A percentile compares a stretch with the other conserved stretches of the same genome.
These are phyloP conservation scores for Trichoderma koningii DNA, from an alignment of 2,329 filamentous ascomycete species.

Conservation along the genomic window DNA sequence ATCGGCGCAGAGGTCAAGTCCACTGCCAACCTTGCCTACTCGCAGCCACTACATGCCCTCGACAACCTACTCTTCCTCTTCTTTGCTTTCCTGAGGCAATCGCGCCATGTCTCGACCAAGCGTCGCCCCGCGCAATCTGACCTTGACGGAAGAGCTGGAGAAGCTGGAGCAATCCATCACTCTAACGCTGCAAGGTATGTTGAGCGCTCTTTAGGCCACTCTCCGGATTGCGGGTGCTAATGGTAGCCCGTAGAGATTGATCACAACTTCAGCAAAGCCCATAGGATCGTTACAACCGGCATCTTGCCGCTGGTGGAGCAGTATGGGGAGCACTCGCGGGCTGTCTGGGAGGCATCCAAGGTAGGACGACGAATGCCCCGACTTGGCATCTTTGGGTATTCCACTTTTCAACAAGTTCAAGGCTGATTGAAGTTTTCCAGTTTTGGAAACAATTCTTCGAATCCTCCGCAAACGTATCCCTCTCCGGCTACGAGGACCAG, in stretches of 20 bases:
- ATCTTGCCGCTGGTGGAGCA: constrained; percentile 93
- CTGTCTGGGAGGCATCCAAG: constrained; percentile 97
- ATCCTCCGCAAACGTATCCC: constrained; percentile 92
- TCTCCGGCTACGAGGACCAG: constrained; percentile 90
- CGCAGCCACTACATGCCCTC: not conserved
- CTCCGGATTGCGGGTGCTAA: not conserved
- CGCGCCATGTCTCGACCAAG: constrained; percentile 53
- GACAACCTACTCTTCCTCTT: not conserved
- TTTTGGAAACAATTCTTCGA: constrained; percentile 99
- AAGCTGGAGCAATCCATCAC: constrained; percentile 96
- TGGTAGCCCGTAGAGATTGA: constrained; percentile 74
- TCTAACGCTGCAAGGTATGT: constrained; percentile 80
- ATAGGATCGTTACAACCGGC: constrained; percentile 91
- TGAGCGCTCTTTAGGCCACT: not conserved
- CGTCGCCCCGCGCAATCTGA: constrained; percentile 59
- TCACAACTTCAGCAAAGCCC: constrained; percentile 94
- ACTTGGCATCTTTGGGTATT: no score
- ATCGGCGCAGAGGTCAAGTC: not conserved
- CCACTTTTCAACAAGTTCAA: no score
- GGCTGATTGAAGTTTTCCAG: constrained; percentile 45
- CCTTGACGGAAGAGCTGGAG: constrained; percentile 92
- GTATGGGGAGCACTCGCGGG: constrained; percentile 88
- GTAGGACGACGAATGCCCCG: constrained; percentile 45
- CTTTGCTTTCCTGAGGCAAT: not conserved
- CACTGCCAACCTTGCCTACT: not conserved